Conservation (phyloP, 176 grass and related monocot genomes). For the Lolium rigidum region DNA sequence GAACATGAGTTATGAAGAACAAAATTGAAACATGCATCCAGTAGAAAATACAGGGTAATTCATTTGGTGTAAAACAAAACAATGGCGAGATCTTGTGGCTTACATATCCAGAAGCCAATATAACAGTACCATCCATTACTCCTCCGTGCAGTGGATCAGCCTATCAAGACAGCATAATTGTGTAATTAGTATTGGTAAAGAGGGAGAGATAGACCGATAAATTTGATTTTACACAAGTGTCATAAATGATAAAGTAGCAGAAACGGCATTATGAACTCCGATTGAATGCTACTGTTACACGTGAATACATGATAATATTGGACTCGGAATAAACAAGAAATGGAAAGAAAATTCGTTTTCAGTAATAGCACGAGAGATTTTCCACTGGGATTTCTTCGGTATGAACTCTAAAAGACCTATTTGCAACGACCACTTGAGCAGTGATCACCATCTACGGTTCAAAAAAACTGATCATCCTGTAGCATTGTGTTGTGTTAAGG, state of each 20-base stretch:
- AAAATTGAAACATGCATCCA: background rate
- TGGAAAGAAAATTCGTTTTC: background rate
- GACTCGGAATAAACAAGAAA: background rate
- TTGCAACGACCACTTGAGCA: background rate
- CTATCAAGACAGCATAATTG: slow-evolving; percentile 32
- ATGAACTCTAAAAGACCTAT: background rate
- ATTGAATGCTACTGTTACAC: slow-evolving; percentile 3
- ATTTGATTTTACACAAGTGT: slow-evolving; percentile 8
- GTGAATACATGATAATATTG: background rate
- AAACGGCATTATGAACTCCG: background rate
- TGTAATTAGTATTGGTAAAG: slow-evolving; percentile 20
- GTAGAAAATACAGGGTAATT: background rate
- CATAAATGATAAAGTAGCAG: background rate
- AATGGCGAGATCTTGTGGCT: background rate
- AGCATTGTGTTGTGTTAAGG: slow-evolving; percentile 8
- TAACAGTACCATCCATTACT: slow-evolving; percentile 44
- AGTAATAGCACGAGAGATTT: background rate
- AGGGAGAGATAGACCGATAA: background rate
- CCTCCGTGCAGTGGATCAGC: background rate
- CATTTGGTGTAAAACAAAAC: background rate
- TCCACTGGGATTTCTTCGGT: background rate
- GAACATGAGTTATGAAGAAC: slow-evolving; percentile 6
- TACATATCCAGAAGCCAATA: slow-evolving; percentile 50
- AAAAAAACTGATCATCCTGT: background rate
- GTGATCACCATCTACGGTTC: background rate